A percentile compares a stretch with the other conserved stretches of the same genome.
phyloP scores from a whole-genome alignment of 257 asterid genomes.

The Solanum piurae region DNA sequence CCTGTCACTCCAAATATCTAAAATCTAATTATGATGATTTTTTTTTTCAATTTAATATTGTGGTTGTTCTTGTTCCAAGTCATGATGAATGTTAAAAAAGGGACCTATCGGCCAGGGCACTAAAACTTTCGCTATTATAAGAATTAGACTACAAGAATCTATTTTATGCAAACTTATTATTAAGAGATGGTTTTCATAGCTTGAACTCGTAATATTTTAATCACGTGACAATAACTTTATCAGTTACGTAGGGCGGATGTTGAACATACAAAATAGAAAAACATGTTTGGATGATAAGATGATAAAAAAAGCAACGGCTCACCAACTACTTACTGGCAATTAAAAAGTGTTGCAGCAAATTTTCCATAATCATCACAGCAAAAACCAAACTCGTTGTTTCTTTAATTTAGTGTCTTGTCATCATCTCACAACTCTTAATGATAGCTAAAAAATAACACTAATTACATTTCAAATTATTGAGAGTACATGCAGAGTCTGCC shows the following conservation, averaged over 20 bases:
- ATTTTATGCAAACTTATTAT: not conserved
- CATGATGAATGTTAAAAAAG: not conserved
- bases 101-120: accelerated
- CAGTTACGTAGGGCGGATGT: not conserved
- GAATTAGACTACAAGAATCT: not conserved
- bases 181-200: not conserved
- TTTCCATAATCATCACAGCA: not conserved
- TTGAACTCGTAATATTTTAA: not conserved
- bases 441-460: not conserved
- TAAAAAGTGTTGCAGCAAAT: not conserved
- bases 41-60: not conserved
- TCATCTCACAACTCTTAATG: not conserved
- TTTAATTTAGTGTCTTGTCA: not conserved
- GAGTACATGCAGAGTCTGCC: not conserved
- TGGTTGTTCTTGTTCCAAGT: not conserved
- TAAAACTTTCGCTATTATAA: not conserved
- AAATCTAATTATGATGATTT: not conserved
- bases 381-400: constrained; percentile 1
- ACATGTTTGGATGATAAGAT: not conserved
- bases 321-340: not conserved
- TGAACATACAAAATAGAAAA: not conserved
- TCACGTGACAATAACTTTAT: not conserved
- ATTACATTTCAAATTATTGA: not conserved
- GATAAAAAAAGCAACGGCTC: not conserved
- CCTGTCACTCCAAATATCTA: not conserved